These are phyloP conservation scores for Wickerhamomyces queroliae DNA, from an alignment of 805 yeast genomes.

Conservation along the genomic window DNA sequence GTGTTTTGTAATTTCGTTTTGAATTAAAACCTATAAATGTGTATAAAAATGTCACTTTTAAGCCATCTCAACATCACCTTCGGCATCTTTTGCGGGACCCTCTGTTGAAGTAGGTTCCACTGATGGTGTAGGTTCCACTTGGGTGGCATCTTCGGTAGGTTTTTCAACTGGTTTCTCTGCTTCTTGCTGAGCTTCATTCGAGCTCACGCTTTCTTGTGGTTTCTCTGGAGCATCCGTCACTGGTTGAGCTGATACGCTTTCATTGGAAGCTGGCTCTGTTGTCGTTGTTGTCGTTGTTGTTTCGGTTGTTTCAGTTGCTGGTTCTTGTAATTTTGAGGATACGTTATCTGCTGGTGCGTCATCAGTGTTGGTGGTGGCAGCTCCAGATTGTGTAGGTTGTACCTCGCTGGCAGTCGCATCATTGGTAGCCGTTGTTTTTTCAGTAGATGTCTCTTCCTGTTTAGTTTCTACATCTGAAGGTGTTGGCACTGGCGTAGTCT, in stretches of 20 bases:
- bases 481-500: neutral
- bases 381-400: slow-evolving; percentile 17
- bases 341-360: slow-evolving; percentile 3
- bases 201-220: neutral
- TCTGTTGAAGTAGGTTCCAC: too few species aligned
- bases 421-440: slow-evolving; percentile 2
- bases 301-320: neutral
- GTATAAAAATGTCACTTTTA: slow-evolving; percentile 1
- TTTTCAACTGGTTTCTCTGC: too few species aligned
- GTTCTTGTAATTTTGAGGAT: too few species aligned
- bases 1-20: too few species aligned
- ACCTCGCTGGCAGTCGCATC: slow-evolving; percentile 23
- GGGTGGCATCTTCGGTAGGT: too few species aligned
- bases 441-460: slow-evolving; percentile 1
- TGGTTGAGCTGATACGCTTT: neutral
- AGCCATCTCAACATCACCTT: slow-evolving; percentile 15
- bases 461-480: slow-evolving; percentile 3
- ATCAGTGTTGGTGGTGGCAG: slow-evolving; percentile 14
- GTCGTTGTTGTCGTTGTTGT: neutral
- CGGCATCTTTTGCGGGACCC: too few species aligned
- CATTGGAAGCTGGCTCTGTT: neutral
- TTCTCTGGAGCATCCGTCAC: neutral
- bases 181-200: neutral
- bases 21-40: too few species aligned
- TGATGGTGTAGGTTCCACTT: too few species aligned